phyloP scores from a whole-genome alignment of 139 green algal genomes.

The Asterochloris erici region DNA sequence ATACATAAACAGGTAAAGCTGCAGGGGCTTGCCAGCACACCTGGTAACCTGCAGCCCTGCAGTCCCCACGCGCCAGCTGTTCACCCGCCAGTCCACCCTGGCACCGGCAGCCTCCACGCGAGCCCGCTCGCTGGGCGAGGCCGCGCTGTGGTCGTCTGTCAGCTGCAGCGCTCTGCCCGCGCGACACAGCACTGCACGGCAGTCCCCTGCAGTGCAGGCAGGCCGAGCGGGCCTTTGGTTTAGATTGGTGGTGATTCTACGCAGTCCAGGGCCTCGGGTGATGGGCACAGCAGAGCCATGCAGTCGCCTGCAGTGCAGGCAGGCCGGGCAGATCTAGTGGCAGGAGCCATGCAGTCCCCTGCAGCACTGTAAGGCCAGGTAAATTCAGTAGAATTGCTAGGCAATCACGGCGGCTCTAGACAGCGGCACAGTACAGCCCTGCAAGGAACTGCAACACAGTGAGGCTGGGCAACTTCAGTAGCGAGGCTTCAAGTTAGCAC shows the following conservation, averaged over 20 bases:
- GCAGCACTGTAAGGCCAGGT: no score
- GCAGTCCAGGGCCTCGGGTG: not conserved
- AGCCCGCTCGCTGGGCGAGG: constrained; percentile 59
- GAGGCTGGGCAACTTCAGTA: no score
- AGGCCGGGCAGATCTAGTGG: not conserved
- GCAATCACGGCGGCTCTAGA: no score
- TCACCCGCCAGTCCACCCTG: constrained; percentile 33
- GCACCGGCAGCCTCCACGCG: constrained; percentile 60
- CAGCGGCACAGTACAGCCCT: no score
- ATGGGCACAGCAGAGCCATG: constrained; percentile 70
- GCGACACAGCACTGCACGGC: constrained; percentile 76
- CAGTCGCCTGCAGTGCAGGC: constrained; percentile 67
- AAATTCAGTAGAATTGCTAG: no score
- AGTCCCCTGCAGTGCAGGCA: constrained; percentile 63
- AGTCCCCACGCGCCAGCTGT: constrained; percentile 70
- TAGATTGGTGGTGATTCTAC: not conserved
- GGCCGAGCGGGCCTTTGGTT: no score
- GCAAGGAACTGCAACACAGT: no score
- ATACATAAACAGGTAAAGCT: no score
- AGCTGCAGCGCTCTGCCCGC: constrained; percentile 52
- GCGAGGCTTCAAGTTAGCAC: no score
- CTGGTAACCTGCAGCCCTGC: constrained; percentile 70
- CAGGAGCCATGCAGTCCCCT: no score
- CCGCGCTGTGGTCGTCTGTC: constrained; percentile 80
- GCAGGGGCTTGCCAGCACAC: not conserved